A percentile compares a stretch with the other conserved stretches of the same genome.
Evolutionary conservation across 805 yeast species (phyloP).

Genomic region (Yarrowia hollandica): DNA sequence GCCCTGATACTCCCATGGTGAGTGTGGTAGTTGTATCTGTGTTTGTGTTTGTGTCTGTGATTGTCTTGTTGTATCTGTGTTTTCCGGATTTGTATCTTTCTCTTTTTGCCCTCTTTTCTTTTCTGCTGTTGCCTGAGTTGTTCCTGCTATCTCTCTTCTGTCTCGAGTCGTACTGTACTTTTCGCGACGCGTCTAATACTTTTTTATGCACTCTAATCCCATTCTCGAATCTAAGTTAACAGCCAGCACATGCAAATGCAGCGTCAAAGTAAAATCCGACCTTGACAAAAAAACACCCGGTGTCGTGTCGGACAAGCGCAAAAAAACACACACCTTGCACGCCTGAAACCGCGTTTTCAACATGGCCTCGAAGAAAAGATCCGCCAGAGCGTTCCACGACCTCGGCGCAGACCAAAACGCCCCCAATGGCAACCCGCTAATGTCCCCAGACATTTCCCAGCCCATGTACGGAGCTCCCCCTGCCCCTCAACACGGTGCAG

Average conservation of each 20-base stretch:
- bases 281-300: too few relatives aligned
- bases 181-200: conserved; percentile 2
- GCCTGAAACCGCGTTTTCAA: too few relatives aligned
- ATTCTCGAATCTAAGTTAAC: conserved; percentile 14
- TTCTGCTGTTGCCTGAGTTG: too few relatives aligned
- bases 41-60: conserved; percentile 22
- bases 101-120: too few relatives aligned
- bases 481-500: conserved; percentile 38
- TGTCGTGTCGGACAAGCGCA: too few relatives aligned
- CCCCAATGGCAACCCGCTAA: conserved; percentile 2
- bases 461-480: conserved; percentile 66
- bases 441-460: conserved; percentile 44
- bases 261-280: too few relatives aligned
- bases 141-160: too few relatives aligned
- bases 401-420: conserved; percentile 16
- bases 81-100: neutral
- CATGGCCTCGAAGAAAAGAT: conserved; percentile 25
- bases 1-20: conserved; percentile 76
- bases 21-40: conserved; percentile 13
- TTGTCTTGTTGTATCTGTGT: neutral
- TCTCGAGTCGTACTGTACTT: too few relatives aligned
- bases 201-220: too few relatives aligned
- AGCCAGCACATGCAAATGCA: conserved; percentile 15
- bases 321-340: too few relatives aligned
- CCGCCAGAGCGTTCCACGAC: conserved; percentile 29